Percentiles rank a stretch among this genome's conserved stretches.
These are phyloP conservation scores for Vaccinium corymbosum DNA, from an alignment of 148 eudicot species.

Conservation along the genomic window DNA sequence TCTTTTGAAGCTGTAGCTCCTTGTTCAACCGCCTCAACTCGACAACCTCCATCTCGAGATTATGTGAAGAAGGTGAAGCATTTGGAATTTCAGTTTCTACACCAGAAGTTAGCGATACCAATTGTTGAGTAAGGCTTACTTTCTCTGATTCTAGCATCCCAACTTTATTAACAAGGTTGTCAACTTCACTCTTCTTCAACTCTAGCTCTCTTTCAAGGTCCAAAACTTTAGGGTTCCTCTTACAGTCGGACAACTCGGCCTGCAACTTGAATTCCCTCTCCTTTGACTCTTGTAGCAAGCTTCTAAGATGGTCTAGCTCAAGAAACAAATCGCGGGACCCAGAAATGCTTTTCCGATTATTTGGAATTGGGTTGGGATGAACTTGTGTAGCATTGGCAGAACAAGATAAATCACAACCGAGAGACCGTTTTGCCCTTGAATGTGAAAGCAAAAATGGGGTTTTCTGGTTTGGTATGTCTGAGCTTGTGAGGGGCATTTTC, in stretches of 20 bases:
- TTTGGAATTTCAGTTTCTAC: constrained; percentile 12
- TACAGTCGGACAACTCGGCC: constrained; percentile 49
- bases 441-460: constrained; percentile 18
- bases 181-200: constrained; percentile 44
- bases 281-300: constrained; percentile 61
- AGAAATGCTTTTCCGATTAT: constrained; percentile 20
- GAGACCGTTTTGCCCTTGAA: constrained; percentile 39
- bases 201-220: constrained; percentile 55
- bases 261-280: constrained; percentile 64
- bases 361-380: constrained; percentile 40
- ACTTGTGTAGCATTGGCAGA: constrained; percentile 43
- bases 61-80: constrained; percentile 14
- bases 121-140: constrained; percentile 28
- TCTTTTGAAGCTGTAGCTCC: constrained; percentile 74
- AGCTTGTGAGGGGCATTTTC: constrained; percentile 25
- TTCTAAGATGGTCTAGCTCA: constrained; percentile 74
- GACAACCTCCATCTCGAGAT: constrained; percentile 61
- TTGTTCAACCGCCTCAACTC: constrained; percentile 65
- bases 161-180: constrained; percentile 36
- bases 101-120: constrained; percentile 25
- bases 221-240: constrained; percentile 30
- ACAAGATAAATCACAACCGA: constrained; percentile 53
- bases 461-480: constrained; percentile 25
- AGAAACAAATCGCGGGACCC: constrained; percentile 58
- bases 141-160: constrained; percentile 47